Percentiles rank a stretch among this genome's conserved stretches.
Evolutionary conservation across 2,329 filamentous ascomycete genomes (phyloP).

Genomic region (Claviceps sp.): DNA sequence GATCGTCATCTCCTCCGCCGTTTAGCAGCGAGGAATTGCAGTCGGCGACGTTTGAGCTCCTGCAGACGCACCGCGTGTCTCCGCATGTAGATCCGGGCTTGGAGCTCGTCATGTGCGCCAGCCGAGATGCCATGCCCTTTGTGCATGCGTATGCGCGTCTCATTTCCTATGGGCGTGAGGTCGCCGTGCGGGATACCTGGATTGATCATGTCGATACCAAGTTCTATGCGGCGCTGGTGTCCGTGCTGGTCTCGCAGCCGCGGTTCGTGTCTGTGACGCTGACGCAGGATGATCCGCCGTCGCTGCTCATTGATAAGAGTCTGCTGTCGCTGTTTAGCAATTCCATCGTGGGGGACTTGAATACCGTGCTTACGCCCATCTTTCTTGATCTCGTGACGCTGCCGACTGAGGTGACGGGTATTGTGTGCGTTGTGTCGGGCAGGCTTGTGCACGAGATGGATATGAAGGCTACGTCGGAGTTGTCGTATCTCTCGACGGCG

Average conservation of each 20-base stretch:
- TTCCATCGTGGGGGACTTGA: slow-evolving; percentile 61
- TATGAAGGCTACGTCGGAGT: slow-evolving; percentile 48
- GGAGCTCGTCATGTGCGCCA: slow-evolving; percentile 71
- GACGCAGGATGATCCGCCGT: slow-evolving; percentile 60
- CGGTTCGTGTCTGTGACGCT: slow-evolving; percentile 63
- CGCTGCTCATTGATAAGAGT: slow-evolving; percentile 56
- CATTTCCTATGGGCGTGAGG: slow-evolving; percentile 22
- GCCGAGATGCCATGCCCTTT: slow-evolving; percentile 34
- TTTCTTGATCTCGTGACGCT: slow-evolving; percentile 72
- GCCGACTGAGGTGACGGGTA: slow-evolving; percentile 80
- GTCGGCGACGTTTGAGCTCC: slow-evolving; percentile 65
- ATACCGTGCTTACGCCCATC: slow-evolving; percentile 66
- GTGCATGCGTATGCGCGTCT: slow-evolving; percentile 24
- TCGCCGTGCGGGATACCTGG: slow-evolving; percentile 29
- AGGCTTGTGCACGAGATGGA: slow-evolving; percentile 62
- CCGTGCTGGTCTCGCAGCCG: slow-evolving; percentile 47
- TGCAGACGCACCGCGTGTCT: slow-evolving; percentile 63
- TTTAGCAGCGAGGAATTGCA: slow-evolving; percentile 70
- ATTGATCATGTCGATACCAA: slow-evolving; percentile 48
- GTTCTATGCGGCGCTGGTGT: slow-evolving; percentile 49
- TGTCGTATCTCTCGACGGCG: slow-evolving; percentile 84
- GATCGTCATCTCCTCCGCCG: slow-evolving; percentile 54
- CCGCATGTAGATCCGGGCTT: slow-evolving; percentile 58
- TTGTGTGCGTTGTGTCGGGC: slow-evolving; percentile 87
- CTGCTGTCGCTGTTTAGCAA: slow-evolving; percentile 55